Conservation (phyloP, 306 rosid genomes). For the Quercus cerris region DNA sequence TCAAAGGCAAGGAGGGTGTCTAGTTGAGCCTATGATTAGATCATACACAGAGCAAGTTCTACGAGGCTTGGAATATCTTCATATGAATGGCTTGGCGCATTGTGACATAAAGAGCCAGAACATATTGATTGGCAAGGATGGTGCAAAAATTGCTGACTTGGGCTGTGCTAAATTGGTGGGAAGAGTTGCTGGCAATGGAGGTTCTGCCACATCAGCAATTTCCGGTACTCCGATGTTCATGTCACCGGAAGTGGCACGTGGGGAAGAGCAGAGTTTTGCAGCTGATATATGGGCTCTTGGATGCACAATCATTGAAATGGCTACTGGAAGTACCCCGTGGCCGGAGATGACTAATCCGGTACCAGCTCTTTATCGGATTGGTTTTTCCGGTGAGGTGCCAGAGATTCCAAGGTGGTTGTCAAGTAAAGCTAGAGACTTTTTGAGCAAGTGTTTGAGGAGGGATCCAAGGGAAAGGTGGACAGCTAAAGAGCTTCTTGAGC, state of each 20-base stretch:
- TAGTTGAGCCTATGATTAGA: constrained; percentile 32
- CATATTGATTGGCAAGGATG: constrained; percentile 28
- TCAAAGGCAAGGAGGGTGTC: constrained; percentile 19
- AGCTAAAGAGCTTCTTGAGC: constrained; percentile 40
- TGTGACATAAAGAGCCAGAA: constrained; percentile 59
- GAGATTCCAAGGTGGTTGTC: constrained; percentile 36
- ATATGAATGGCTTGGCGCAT: constrained; percentile 36
- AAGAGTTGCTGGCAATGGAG: background rate
- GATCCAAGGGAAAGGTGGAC: constrained; percentile 42
- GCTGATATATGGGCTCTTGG: constrained; percentile 59
- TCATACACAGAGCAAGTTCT: constrained; percentile 40
- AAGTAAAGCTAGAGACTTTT: constrained; percentile 35
- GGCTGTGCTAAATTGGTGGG: constrained; percentile 47
- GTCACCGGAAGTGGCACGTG: constrained; percentile 54
- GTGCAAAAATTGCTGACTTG: constrained; percentile 45
- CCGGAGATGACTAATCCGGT: constrained; percentile 28
- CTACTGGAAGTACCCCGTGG: constrained; percentile 44
- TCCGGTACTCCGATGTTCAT: constrained; percentile 55
- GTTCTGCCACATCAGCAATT: constrained; percentile 3
- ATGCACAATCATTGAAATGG: constrained; percentile 62
- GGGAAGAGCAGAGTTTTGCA: constrained; percentile 41
- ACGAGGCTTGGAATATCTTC: constrained; percentile 47
- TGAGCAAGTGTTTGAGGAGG: constrained; percentile 38
- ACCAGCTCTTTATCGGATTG: constrained; percentile 42
- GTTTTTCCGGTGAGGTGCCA: constrained; percentile 36